These are phyloP conservation scores for Telopea speciosissima DNA, from an alignment of 177 flowering plant genomes.

Conservation along the genomic window DNA sequence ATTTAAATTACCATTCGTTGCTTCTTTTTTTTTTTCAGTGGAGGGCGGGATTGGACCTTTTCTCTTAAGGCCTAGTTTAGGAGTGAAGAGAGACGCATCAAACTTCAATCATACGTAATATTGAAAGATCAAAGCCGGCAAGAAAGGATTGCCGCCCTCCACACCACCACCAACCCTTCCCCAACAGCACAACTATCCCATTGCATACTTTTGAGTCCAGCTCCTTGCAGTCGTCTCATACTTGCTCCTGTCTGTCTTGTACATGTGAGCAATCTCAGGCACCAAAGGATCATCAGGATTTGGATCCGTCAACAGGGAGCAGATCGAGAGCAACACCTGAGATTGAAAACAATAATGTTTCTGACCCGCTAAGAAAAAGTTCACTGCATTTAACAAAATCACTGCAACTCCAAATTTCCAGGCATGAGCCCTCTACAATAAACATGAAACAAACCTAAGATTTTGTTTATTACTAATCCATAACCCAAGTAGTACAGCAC, in stretches of 20 bases:
- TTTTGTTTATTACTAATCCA: too few species aligned
- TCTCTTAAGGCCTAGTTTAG: too few species aligned
- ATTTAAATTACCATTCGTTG: too few species aligned
- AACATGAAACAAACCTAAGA: too few species aligned
- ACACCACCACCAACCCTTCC: background rate
- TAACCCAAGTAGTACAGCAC: too few species aligned
- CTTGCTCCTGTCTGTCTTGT: constrained; percentile 63
- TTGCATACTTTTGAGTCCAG: constrained; percentile 72
- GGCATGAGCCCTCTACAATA: too few species aligned
- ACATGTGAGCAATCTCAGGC: constrained; percentile 69
- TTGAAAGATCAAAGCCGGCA: constrained; percentile 18
- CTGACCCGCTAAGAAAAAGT: background rate
- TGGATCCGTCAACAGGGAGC: constrained; percentile 58
- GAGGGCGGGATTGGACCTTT: too few species aligned
- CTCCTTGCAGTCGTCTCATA: constrained; percentile 61
- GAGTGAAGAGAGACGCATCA: too few species aligned
- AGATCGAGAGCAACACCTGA: constrained; percentile 64
- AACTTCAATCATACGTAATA: constrained; percentile 15
- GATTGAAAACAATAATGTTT: background rate
- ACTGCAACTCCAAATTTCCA: too few species aligned
- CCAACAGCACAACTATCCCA: constrained; percentile 32
- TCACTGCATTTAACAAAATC: too few species aligned
- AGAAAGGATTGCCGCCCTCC: constrained; percentile 20
- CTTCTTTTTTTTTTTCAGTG: too few species aligned
- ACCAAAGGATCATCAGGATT: constrained; percentile 67